Evolutionary conservation across 345 rosid genomes (phyloP), one percentile per base, ranked within the genome.

Genomic region (Boechera retrofracta): DNA sequence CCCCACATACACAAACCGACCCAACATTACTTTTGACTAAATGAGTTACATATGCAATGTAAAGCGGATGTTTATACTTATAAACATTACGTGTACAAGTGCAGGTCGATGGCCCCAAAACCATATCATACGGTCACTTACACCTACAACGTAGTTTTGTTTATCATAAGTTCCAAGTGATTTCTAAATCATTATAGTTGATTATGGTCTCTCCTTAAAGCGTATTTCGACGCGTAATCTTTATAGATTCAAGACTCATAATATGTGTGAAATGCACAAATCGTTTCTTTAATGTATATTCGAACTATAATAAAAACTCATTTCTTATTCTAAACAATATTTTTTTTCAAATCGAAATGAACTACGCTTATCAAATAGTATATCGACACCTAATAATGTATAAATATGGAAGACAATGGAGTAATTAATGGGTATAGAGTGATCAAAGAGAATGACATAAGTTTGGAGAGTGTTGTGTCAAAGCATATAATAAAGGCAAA

Each of bases 401-500:
- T 2, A 12, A 24, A 26, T 26, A 42, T 41, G 52, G 49, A 42
- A 42, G 32, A n/a, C 7, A 47, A n/a, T 28, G 51, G 45, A 64
- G 48, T 54, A 73, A 42, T 54, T 54, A 73, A 42, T 54, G 48
- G 48, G 57, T 33, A 65, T 15, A 45, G 15, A 16, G 33, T 33
- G 51, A 75, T 67, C 33, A 48, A 67, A 48, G 67, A 58, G 42
- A 18, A 60, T 26, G 67, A 58, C 53, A 66, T 47, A 36, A 75
- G 67, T 75, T 75, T 51, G 69, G 68, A 67, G 68, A 67, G 54
- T 75, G 69, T 75, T 67, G 18, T 54, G 62, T 67, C 68, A 75
- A 75, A 75, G 74, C 55, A 75, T 75, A 49, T 49, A 31, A 61
- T 36, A 10, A 47, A 67, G 44, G 54, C 53, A 59, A 67, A 48